phyloP scores from a whole-genome alignment of 2,329 filamentous ascomycete species.

The Cylindrodendrum hubeiense region DNA sequence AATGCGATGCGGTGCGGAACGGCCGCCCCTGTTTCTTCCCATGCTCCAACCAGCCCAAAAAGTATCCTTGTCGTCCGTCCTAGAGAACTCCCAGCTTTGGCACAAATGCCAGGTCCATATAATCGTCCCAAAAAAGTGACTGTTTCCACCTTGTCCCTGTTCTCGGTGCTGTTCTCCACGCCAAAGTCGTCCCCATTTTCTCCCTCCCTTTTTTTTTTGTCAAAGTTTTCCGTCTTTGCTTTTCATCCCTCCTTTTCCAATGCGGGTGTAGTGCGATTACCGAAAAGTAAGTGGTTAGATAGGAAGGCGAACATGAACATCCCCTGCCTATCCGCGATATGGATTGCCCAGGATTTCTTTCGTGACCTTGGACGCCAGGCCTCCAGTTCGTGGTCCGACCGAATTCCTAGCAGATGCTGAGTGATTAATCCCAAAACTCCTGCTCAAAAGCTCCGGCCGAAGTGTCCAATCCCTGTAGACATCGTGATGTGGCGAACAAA shows the following conservation, averaged over 20 bases:
- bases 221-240: slow-evolving; percentile 19
- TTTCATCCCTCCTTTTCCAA: slow-evolving; percentile 1
- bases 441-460: slow-evolving; percentile 13
- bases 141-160: slow-evolving; percentile 21
- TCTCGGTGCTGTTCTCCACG: slow-evolving; percentile 10
- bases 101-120: slow-evolving; percentile 20
- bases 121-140: slow-evolving; percentile 15
- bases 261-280: background rate
- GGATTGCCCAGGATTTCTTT: slow-evolving; percentile 7
- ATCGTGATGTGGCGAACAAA: slow-evolving; percentile 15
- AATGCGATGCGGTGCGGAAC: slow-evolving; percentile 39
- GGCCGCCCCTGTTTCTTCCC: slow-evolving; percentile 36
- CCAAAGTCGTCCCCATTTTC: background rate
- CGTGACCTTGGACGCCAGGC: slow-evolving; percentile 5
- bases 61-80: slow-evolving; percentile 28
- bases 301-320: background rate
- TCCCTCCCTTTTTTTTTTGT: slow-evolving; percentile 15
- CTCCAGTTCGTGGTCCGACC: slow-evolving; percentile 11
- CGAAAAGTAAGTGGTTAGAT: background rate
- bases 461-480: slow-evolving; percentile 8
- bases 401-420: slow-evolving; percentile 18
- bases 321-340: background rate
- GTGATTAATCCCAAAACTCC: slow-evolving; percentile 14
- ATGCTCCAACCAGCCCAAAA: slow-evolving; percentile 33
- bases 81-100: slow-evolving; percentile 38